These are phyloP conservation scores for Sextonia rubra DNA, from an alignment of 164 flowering plant genomes.

Conservation along the genomic window DNA sequence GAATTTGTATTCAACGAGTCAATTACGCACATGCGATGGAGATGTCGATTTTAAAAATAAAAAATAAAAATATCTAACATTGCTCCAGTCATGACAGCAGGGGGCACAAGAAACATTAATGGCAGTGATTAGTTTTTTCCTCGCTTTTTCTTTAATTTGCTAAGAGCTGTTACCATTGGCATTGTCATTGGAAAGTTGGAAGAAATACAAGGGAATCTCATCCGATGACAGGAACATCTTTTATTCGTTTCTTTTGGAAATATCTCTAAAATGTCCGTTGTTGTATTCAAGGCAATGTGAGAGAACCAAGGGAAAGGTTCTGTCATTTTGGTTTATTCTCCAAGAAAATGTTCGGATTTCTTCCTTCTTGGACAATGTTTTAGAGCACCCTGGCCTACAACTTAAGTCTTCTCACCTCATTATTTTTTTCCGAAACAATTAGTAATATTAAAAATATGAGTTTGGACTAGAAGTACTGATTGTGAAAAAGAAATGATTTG, in stretches of 20 bases:
- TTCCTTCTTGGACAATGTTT: neutral
- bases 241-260: neutral
- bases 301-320: neutral
- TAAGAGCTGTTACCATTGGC: neutral
- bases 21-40: neutral
- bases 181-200: neutral
- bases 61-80: too few species aligned
- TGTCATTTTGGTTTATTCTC: neutral
- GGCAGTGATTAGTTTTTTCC: too few species aligned
- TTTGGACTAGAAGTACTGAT: too few species aligned
- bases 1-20: too few species aligned
- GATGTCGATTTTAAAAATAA: too few species aligned
- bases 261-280: neutral
- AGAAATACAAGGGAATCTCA: neutral
- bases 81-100: neutral
- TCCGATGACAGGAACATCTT: neutral
- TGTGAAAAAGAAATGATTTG: too few species aligned
- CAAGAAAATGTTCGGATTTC: neutral
- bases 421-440: too few species aligned
- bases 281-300: neutral
- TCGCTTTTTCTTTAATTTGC: neutral
- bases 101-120: too few species aligned
- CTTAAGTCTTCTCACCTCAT: too few species aligned
- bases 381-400: too few species aligned
- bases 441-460: too few species aligned